A percentile compares a stretch with the other conserved stretches of the same genome.
Evolutionary conservation across 2,329 filamentous ascomycete species (phyloP).

Genomic region (Calonectria pauciramosa): DNA sequence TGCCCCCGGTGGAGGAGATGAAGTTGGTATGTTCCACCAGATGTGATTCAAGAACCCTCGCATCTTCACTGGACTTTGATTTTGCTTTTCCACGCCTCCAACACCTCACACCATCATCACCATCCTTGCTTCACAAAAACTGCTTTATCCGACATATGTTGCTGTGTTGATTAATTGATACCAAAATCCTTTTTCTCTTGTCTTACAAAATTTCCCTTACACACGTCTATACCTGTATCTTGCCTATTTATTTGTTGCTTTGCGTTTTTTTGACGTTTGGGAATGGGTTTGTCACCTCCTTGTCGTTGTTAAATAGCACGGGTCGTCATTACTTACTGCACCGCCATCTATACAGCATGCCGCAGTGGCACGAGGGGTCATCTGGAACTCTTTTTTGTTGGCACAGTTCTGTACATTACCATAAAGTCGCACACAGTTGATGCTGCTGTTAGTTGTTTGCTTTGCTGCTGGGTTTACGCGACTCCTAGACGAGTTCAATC

Average conservation of each 20-base stretch:
- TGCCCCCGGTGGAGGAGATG: slow-evolving; percentile 77
- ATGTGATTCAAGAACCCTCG: slow-evolving; percentile 73
- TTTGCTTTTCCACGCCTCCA: slow-evolving; percentile 38
- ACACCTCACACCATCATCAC: slow-evolving; percentile 27
- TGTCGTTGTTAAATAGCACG: slow-evolving; percentile 47
- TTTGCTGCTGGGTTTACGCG: slow-evolving; percentile 50
- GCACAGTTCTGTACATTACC: slow-evolving; percentile 69
- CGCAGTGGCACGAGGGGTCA: slow-evolving; percentile 54
- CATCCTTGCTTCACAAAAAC: slow-evolving; percentile 36
- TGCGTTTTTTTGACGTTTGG: slow-evolving; percentile 39
- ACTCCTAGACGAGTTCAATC: slow-evolving; percentile 55
- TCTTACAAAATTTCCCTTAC: slow-evolving; percentile 39
- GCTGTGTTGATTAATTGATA: slow-evolving; percentile 56
- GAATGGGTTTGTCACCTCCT: slow-evolving; percentile 50
- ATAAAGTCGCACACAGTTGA: slow-evolving; percentile 61
- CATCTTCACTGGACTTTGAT: slow-evolving; percentile 52
- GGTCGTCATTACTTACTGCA: slow-evolving; percentile 45
- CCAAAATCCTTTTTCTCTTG: slow-evolving; percentile 45
- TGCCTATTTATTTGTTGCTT: slow-evolving; percentile 41
- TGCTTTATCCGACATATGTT: slow-evolving; percentile 45
- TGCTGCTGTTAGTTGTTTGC: slow-evolving; percentile 54
- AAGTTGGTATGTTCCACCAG: slow-evolving; percentile 99
- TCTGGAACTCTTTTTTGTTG: slow-evolving; percentile 52
- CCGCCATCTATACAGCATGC: slow-evolving; percentile 46
- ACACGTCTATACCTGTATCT: slow-evolving; percentile 44